Evolutionary conservation across 176 grass and related monocot genomes (phyloP).

Genomic region (Ananas comosus): DNA sequence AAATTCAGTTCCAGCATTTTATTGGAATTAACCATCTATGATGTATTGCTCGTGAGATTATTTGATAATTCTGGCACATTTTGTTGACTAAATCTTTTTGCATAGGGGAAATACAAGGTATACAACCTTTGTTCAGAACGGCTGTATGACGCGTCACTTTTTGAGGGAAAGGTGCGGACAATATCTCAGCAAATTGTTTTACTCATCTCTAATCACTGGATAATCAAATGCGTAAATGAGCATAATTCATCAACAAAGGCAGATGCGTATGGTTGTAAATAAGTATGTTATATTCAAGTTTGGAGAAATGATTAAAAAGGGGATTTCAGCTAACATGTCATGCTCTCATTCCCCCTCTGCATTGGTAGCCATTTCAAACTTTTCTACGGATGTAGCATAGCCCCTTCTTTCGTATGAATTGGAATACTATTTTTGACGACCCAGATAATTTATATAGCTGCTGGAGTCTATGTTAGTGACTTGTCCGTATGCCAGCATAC

Average conservation of each 20-base stretch:
- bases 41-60: not conserved
- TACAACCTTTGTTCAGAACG: conserved; percentile 98
- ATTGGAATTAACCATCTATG: not conserved
- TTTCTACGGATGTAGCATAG: not conserved
- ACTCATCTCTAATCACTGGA: not conserved
- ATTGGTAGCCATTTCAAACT: not conserved
- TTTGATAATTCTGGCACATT: not conserved
- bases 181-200: conserved; percentile 7
- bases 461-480: not conserved
- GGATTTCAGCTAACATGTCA: not conserved
- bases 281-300: not conserved
- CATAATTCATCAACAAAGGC: not conserved
- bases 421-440: not conserved
- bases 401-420: no score
- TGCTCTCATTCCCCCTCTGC: not conserved
- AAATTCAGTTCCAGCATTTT: not conserved
- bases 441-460: not conserved
- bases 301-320: not conserved
- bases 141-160: conserved; percentile 91
- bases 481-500: no score
- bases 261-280: not conserved
- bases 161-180: conserved; percentile 89
- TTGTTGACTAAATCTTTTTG: conserved; percentile 19
- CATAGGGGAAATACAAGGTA: conserved; percentile 96
- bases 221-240: not conserved